Evolutionary conservation across 768 basidiomycete species (phyloP).

Genomic region (Termitomyces sp.): DNA sequence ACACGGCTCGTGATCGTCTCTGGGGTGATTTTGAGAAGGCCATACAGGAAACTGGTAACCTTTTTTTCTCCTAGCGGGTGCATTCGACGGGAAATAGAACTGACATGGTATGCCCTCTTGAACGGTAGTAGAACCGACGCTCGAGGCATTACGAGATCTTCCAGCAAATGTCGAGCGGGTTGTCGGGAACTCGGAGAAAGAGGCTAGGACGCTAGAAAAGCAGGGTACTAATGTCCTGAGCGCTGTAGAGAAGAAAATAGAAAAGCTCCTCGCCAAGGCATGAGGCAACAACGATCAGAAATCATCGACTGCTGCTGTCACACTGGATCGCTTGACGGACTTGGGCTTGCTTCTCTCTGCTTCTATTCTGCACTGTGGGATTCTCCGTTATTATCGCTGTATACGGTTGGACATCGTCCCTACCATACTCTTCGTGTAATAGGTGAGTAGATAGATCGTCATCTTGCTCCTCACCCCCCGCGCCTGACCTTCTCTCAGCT

Average conservation of each 20-base stretch:
- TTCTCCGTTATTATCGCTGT: background rate
- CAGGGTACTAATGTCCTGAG: constrained; percentile 24
- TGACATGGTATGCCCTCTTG: constrained; percentile 10
- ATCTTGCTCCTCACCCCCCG: background rate
- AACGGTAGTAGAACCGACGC: constrained; percentile 41
- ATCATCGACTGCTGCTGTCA: background rate
- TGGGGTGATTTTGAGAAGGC: constrained; percentile 47
- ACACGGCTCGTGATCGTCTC: constrained; percentile 45
- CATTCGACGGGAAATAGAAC: constrained; percentile 3
- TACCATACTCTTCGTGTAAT: background rate
- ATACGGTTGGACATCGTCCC: background rate
- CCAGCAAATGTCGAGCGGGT: constrained; percentile 53
- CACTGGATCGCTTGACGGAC: background rate
- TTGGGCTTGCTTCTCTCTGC: background rate
- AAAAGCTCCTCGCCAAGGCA: constrained; percentile 29
- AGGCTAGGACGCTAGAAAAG: constrained; percentile 42
- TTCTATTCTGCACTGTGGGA: background rate
- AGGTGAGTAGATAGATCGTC: no score
- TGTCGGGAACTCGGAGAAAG: constrained; percentile 54
- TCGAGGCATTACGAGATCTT: constrained; percentile 40
- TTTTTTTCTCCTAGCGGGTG: background rate
- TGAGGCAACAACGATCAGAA: background rate
- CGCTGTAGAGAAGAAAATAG: constrained; percentile 28
- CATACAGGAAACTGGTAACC: constrained; percentile 48
- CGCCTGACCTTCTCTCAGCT: background rate